Evolutionary conservation across 257 asterid genomes (phyloP), one percentile per base, ranked within the genome.

Genomic region (Orobanche coerulescens): DNA sequence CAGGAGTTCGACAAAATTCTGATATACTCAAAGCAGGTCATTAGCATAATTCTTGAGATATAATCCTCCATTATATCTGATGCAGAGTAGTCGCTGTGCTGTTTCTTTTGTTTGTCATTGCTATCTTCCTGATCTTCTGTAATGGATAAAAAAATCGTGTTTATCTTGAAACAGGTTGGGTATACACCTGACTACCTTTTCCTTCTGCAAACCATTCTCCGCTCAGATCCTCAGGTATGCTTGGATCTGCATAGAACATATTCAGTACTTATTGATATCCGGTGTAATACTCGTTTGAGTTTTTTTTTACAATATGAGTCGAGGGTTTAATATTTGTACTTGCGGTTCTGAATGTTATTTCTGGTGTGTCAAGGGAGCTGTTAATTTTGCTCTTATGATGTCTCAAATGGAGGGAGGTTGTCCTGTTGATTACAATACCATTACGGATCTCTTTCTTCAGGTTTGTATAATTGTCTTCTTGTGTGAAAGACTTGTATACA

Each of bases 331-430:
- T 60, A 36, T 56, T 47, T 67, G 39, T 31, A 55, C 44, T 24
- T 3, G 13, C 11, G 15, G 4, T 31, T 39, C 47, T 40, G 70
- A 50, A 64, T 62, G 30, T 37, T 12, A 36, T 60, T 31, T 61
- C 59, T 65, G 60, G 48, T 71, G 50, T 79, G 16, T 70, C 57
- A 78, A 93, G 99, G 99, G 99, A 73, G 99, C 99, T 66, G 99
- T 93, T 64, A 93, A 93, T 76, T 93, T 93, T 82, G 90, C 99
- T 46, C 95, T 90, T 58, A 93, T 93, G 99, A 89, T 93, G 99
- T 93, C 99, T 59, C 99, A 93, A 85, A 93, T 93, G 99, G 99
- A 93, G 75, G 97, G 99, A 65, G 97, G 99, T 14, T 93, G 99
- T 59, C 99, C 99, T 4, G 81, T 93, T 72, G 99, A 93, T 75